Conservation (phyloP, 345 rosid genomes). For the Geranium rotundifolium region DNA sequence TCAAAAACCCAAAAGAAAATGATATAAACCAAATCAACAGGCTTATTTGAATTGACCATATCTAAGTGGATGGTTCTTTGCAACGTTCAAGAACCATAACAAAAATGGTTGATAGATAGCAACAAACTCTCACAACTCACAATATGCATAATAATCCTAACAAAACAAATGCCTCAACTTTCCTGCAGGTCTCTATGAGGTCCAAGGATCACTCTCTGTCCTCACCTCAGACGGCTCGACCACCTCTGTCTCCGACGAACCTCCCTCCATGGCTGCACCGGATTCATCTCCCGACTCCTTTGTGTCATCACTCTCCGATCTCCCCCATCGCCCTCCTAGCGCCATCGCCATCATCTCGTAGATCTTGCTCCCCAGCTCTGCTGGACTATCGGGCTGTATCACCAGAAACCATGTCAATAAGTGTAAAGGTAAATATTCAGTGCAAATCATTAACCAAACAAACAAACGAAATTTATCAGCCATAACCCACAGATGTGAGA, state of each 20-base stretch:
- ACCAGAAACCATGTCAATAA: too few relatives aligned
- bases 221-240: slow-evolving; percentile 91
- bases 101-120: too few relatives aligned
- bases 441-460: not conserved
- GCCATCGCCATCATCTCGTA: slow-evolving; percentile 99
- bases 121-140: too few relatives aligned
- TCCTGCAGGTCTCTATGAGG: not conserved
- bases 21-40: too few relatives aligned
- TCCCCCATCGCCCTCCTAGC: slow-evolving; percentile 96
- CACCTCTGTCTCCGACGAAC: slow-evolving; percentile 37
- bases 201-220: slow-evolving; percentile 85
- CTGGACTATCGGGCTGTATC: slow-evolving; percentile 91
- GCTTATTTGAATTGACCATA: too few relatives aligned
- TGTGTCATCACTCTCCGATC: slow-evolving; percentile 38
- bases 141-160: not conserved
- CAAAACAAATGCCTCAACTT: not conserved
- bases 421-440: not conserved
- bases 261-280: slow-evolving; percentile 18
- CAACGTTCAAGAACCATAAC: too few relatives aligned
- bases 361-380: slow-evolving; percentile 86
- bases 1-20: too few relatives aligned
- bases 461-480: too few relatives aligned
- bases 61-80: too few relatives aligned
- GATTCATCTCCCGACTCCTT: slow-evolving; percentile 10
- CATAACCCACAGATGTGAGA: too few relatives aligned